These are phyloP conservation scores for Blastosporella zonata DNA, from an alignment of 1,284 basidiomycete genomes.

Conservation along the genomic window DNA sequence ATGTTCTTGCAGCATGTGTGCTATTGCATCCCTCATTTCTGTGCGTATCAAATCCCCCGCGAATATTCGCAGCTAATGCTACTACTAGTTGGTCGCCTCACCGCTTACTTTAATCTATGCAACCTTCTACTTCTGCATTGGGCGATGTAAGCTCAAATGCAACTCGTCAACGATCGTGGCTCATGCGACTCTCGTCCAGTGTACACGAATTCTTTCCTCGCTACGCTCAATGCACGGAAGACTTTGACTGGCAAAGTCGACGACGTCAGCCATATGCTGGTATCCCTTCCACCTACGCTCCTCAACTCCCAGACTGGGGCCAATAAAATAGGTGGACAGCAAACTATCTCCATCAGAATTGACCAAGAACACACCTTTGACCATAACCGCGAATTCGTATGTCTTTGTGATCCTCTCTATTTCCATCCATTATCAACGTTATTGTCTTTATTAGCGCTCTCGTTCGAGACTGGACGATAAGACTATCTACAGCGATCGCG, in stretches of 20 bases:
- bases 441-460: background rate
- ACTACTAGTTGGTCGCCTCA: slow-evolving; percentile 33
- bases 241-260: slow-evolving; percentile 30
- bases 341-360: slow-evolving; percentile 20
- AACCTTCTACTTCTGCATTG: slow-evolving; percentile 47
- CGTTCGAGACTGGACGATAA: slow-evolving; percentile 1
- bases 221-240: slow-evolving; percentile 45
- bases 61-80: background rate
- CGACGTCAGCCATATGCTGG: slow-evolving; percentile 26
- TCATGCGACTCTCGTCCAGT: slow-evolving; percentile 26
- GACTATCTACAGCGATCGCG: background rate
- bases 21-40: slow-evolving; percentile 39
- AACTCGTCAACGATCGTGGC: background rate
- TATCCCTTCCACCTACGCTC: slow-evolving; percentile 20
- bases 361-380: slow-evolving; percentile 14
- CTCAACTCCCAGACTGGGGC: slow-evolving; percentile 2
- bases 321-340: slow-evolving; percentile 5
- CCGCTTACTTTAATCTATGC: slow-evolving; percentile 45
- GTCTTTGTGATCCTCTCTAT: background rate
- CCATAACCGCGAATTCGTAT: slow-evolving; percentile 2
- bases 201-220: slow-evolving; percentile 50
- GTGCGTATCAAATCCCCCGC: slow-evolving; percentile 24
- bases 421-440: background rate
- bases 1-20: slow-evolving; percentile 27
- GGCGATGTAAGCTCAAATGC: slow-evolving; percentile 35